Conservation (phyloP, 345 rosid genomes). For the Populus nigra region DNA sequence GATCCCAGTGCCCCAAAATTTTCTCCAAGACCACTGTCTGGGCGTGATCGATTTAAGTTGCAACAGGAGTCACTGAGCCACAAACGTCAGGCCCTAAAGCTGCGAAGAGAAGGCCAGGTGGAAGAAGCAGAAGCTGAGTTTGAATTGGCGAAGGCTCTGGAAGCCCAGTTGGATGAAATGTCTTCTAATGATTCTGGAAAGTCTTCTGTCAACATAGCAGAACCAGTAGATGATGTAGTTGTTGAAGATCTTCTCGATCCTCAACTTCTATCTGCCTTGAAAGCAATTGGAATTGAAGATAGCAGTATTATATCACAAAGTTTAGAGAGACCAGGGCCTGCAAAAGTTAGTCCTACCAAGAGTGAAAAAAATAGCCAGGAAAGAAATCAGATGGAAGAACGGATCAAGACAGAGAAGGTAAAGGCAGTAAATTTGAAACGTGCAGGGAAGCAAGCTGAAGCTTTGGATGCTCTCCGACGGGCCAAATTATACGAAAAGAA, state of each 20-base stretch:
- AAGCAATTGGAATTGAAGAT: slow-evolving; percentile 66
- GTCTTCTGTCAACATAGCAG: slow-evolving; percentile 26
- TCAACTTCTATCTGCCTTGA: slow-evolving; percentile 76
- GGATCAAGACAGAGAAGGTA: slow-evolving; percentile 70
- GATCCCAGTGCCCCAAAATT: slow-evolving; percentile 39
- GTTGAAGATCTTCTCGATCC: slow-evolving; percentile 95
- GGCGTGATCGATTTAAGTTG: slow-evolving; percentile 81
- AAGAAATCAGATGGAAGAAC: slow-evolving; percentile 62
- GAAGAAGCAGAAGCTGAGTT: slow-evolving; percentile 91
- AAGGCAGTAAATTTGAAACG: slow-evolving; percentile 74
- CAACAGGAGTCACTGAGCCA: slow-evolving; percentile 85
- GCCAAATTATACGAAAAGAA: slow-evolving; percentile 74
- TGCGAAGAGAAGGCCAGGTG: slow-evolving; percentile 68
- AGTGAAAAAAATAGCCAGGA: slow-evolving; percentile 43
- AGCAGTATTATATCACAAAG: slow-evolving; percentile 20
- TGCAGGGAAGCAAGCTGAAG: slow-evolving; percentile 87
- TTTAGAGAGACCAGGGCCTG: slow-evolving; percentile 32
- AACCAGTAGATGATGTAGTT: slow-evolving; percentile 38
- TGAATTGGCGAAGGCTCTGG: slow-evolving; percentile 85
- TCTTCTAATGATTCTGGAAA: slow-evolving; percentile 41
- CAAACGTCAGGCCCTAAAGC: slow-evolving; percentile 83
- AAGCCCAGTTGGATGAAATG: slow-evolving; percentile 72
- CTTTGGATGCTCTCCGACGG: slow-evolving; percentile 75
- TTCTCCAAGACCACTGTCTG: slow-evolving; percentile 58
- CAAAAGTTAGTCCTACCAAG: slow-evolving; percentile 26